Evolutionary conservation across 1,139 yeast species (phyloP), one percentile per base, ranked within the genome.

Genomic region (Dujonia santamariae): DNA sequence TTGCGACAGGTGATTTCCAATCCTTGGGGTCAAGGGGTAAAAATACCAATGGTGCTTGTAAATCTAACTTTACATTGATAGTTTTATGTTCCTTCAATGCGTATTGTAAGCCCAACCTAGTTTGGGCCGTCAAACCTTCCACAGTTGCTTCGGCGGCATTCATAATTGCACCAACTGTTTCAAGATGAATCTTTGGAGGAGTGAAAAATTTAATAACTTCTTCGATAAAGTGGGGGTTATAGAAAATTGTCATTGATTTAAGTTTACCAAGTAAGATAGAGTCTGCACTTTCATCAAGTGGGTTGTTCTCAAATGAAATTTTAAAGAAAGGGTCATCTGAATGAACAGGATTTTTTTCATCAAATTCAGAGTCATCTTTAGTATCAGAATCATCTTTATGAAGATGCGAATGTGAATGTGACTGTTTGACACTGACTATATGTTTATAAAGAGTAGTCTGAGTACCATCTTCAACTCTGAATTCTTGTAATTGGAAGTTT

Each of bases 91-190:
- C 96, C 42, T 88, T 95, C 43, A 94, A 67, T 0, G 96, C 95
- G 47, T 94, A 88, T 54, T 90, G 96, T 23, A 94, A 70, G 0
- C 98, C 97, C 42, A 94, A 75, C 50, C 97, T 70, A 0, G 98
- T 92, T 54, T 88, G 96, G 19, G 83, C 72, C 0, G 96, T 80
- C 43, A 94, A 66, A 2, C 95, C 97, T 53, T 88, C 96, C 39
- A 94, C 85, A 0, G 97, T 88, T 0, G 92, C 88, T 44, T 90
- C 96, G 0, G 99, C 98, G 0, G 96, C 97, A 55, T 80, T 85
- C 79, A 94, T 79, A 19, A 94, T 78, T 4, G 95, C 95, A 20
- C 92, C 95, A 26, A 94, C 78, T 0, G 97, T 88, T 50, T 88
- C 96, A 39, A 83, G 66, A 49, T 90, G 96, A 24, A 80, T 78